Evolutionary conservation across 495 filamentous ascomycete genomes (phyloP).

Genomic region (Pseudomonodictys pantanalensis): DNA sequence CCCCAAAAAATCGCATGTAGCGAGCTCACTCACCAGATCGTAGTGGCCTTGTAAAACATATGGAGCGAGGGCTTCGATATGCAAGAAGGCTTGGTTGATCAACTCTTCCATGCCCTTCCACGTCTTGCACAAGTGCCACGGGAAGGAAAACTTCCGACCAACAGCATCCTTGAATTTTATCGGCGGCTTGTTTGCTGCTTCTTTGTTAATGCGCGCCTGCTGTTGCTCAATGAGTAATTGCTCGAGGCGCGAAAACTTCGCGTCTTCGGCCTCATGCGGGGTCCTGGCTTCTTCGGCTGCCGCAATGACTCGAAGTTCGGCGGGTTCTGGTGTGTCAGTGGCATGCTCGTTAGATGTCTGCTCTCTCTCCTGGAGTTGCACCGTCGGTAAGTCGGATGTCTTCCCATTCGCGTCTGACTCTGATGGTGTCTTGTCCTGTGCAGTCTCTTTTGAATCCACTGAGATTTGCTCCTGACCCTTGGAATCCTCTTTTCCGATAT

Average conservation of each 20-base stretch:
- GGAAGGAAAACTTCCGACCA: constrained; percentile 81
- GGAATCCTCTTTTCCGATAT: too few species aligned
- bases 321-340: too few species aligned
- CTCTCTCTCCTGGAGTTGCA: too few species aligned
- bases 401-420: too few species aligned
- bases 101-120: constrained; percentile 69
- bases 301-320: too few species aligned
- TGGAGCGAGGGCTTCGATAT: constrained; percentile 76
- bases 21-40: too few species aligned
- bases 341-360: too few species aligned
- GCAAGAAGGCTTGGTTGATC: constrained; percentile 82
- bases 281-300: constrained; percentile 20
- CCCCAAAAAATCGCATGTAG: too few species aligned
- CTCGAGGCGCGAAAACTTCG: constrained; percentile 31
- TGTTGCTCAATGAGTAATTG: constrained; percentile 25
- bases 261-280: constrained; percentile 31
- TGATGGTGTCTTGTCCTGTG: too few species aligned
- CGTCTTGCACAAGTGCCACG: constrained; percentile 72
- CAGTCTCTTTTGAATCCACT: too few species aligned
- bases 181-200: constrained; percentile 45
- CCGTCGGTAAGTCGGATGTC: too few species aligned
- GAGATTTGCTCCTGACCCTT: too few species aligned
- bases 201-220: constrained; percentile 30
- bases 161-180: constrained; percentile 87
- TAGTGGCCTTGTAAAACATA: constrained; percentile 84